Base-by-base conservation (phyloP, 2,329 filamentous ascomycete genomes). In the Bretziella fagacearum region DNA sequence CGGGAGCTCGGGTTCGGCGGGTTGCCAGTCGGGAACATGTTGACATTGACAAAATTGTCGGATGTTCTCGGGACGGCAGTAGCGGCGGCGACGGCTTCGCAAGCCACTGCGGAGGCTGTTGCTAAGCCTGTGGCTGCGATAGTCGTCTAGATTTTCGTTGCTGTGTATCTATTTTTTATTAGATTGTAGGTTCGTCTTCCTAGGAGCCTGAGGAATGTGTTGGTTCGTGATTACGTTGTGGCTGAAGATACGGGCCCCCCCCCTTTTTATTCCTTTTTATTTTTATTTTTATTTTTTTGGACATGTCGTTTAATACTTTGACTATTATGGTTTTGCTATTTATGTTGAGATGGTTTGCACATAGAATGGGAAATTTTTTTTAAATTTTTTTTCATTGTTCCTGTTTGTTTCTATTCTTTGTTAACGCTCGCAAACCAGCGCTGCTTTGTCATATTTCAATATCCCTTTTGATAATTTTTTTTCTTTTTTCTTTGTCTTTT, bases 1-100 rank as follows among this genome's bases (percentile, higher is more conserved):
- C 49, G 51, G 18, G 44, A 49, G 23, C 36, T 52, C 35, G 23
- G 54, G 17, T 43, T 43, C 20, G 40, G 27, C 13, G 23, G 20
- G 20, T 50, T 48, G 30, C 54, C 52, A 3, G 46, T 51, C 10
- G 33, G 35, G 15, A 47, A 44, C 18, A 40, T 51, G 48, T 22
- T 51, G 42, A 41, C 41, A 8, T 35, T 47, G 7, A 44, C 48
- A 13, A 50, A 50, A 22, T 26, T 50, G n/a, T 47, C 48, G 5
- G 46, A 49, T 41, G 46, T 51, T 33, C n/a, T 46, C 17, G 46
- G 49, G 27, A 46, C 46, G 32, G 49, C 49, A 22, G 46, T 49
- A 7, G 42, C 42, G 18, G 46, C 43, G 15, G 49, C 46, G 8
- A 51, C 49, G 25, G 36, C 45, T 11, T 45, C 43, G 2, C 46